Evolutionary conservation across 2,329 filamentous ascomycete genomes (phyloP), one percentile per base, ranked within the genome.

Genomic region (Ascochyta rabiei): DNA sequence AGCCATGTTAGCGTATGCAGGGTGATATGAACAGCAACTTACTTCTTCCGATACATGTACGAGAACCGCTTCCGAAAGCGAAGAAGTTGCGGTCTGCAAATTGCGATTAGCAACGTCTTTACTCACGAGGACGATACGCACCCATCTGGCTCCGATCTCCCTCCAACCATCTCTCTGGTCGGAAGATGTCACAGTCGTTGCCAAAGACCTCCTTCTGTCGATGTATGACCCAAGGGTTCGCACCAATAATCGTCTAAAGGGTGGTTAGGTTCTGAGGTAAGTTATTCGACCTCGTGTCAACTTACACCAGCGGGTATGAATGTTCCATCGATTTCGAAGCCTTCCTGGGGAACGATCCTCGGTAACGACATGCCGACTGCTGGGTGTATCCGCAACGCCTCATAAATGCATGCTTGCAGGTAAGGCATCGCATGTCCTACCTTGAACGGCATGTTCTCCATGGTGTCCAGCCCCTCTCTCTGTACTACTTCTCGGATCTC

Each of bases 351-450:
- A 6, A 64, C 62, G 3, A 60, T 53, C 35, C 63, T 48, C 12
- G 59, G 61, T 6, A 64, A 28, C 13, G 43, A 56, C 57, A 63
- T 57, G 15, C 63, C 63, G 4, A 64, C 58, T 9, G 63, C 60
- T 2, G 64, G 65, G 43, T 66, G 60, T 28, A 65, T 40, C 13
- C 65, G 48, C n/a, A 67, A 51, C 2, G 54, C 63, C 42, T 68
- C 65, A 15, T 63, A 56, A 8, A 67, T 64, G 39, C 46, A 54
- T 7, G 65, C 65, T 39, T 68, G 60, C 2, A 68, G 57, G 19
- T 68, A 67, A 7, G 61, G 59, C 61, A 66, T 62, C 5, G 58
- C 51, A 30, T 61, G 57, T 1, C 58, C 56, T 8, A 58, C 44
- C 37, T 60, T 50, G 55, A 61, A 57, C 18, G 63, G 48, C 37